Evolutionary conservation across 352 stramenopile species (phyloP).

Genomic region (Phytophthora aleatoria): DNA sequence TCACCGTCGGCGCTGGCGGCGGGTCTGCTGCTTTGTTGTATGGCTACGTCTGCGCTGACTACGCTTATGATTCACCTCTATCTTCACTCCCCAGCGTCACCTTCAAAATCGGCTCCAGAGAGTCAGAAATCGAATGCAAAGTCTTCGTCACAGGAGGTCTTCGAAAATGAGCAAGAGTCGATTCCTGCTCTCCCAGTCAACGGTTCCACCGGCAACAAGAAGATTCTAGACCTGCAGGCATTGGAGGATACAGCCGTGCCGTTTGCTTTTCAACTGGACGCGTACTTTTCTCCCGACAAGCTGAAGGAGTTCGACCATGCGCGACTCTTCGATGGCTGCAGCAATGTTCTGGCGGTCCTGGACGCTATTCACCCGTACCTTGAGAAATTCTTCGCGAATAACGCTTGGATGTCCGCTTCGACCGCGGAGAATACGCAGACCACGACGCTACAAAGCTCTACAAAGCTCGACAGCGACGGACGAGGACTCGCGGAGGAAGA

Average conservation of each 20-base stretch:
- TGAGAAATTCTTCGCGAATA: slow-evolving; percentile 48
- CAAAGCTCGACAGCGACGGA: slow-evolving; percentile 37
- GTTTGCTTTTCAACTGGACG: slow-evolving; percentile 41
- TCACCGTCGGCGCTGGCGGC: slow-evolving; percentile 21
- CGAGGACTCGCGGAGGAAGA: slow-evolving; percentile 35
- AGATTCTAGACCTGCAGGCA: slow-evolving; percentile 35
- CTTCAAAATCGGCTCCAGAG: background rate
- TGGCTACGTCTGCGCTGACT: slow-evolving; percentile 41
- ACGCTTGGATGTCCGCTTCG: slow-evolving; percentile 39
- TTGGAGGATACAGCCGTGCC: slow-evolving; percentile 41
- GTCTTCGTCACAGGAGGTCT: background rate
- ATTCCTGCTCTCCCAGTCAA: slow-evolving; percentile 2
- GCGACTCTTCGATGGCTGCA: slow-evolving; percentile 56
- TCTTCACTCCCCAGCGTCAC: slow-evolving; percentile 19
- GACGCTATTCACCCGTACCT: slow-evolving; percentile 70
- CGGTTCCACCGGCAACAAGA: background rate
- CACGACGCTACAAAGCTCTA: slow-evolving; percentile 46
- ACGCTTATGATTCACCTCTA: slow-evolving; percentile 48
- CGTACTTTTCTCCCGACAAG: slow-evolving; percentile 55
- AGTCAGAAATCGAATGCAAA: slow-evolving; percentile 8
- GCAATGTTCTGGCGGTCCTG: slow-evolving; percentile 65
- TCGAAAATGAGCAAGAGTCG: slow-evolving; percentile 1
- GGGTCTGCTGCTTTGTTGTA: slow-evolving; percentile 51
- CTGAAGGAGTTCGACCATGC: slow-evolving; percentile 55
- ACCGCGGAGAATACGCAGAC: slow-evolving; percentile 37